Conservation (phyloP, 768 basidiomycete species). For the Suillus subluteus region DNA sequence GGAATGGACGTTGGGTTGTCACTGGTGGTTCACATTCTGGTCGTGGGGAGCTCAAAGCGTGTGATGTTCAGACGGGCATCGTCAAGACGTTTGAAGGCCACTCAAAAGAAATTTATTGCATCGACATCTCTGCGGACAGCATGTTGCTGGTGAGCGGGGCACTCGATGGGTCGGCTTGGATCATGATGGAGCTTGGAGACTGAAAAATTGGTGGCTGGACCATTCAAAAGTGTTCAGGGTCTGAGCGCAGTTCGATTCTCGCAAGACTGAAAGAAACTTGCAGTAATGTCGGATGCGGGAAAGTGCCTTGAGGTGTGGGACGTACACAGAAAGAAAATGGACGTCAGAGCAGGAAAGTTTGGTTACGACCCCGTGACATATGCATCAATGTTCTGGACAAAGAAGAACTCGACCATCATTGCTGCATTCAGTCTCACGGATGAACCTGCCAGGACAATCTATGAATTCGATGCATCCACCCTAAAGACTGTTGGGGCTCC, state of each 20-base stretch:
- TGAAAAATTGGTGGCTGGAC: not conserved
- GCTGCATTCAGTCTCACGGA: not conserved
- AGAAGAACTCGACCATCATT: not conserved
- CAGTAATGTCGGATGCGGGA: not conserved
- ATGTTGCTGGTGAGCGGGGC: not conserved
- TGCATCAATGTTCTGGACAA: not conserved
- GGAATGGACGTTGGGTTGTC: not conserved
- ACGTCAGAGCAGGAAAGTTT: not conserved
- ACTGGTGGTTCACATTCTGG: conserved; percentile 1
- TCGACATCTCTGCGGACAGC: not conserved
- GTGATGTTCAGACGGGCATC: not conserved
- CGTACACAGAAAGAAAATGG: not conserved
- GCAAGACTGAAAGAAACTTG: not conserved
- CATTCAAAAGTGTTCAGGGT: not conserved
- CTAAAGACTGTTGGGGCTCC: not conserved
- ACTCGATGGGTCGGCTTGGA: not conserved
- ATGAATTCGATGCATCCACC: conserved; percentile 6
- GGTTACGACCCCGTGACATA: not conserved
- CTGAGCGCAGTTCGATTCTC: conserved; percentile 2
- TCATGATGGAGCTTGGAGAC: conserved; percentile 1
- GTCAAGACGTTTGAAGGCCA: not conserved
- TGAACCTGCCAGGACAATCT: not conserved
- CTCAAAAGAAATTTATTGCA: not conserved
- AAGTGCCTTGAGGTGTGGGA: conserved; percentile 1
- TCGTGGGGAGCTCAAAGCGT: conserved; percentile 3